A percentile compares a stretch with the other conserved stretches of the same genome.
Evolutionary conservation across 805 yeast genomes (phyloP).

Genomic region (Ogataea saltuana): DNA sequence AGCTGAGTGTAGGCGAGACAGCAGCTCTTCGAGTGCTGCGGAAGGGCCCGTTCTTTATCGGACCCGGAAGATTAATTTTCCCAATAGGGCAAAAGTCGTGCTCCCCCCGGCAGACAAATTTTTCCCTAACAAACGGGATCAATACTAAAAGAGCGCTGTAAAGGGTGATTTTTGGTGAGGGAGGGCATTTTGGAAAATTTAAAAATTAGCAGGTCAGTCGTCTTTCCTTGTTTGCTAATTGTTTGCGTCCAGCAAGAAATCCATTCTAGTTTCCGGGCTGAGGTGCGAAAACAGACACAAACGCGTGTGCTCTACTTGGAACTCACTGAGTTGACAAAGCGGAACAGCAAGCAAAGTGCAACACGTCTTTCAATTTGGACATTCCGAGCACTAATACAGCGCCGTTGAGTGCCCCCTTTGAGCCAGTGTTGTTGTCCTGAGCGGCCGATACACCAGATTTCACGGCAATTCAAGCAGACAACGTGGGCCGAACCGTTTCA

Average conservation of each 20-base stretch:
- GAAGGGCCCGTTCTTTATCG: not conserved
- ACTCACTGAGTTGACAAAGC: too few species aligned
- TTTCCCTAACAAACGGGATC: conserved; percentile 14
- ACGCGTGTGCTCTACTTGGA: too few species aligned
- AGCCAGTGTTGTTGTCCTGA: too few species aligned
- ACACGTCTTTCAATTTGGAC: too few species aligned
- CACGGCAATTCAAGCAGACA: not conserved
- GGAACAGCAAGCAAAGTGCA: too few species aligned
- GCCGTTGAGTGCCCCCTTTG: too few species aligned
- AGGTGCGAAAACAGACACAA: too few species aligned
- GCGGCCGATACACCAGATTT: too few species aligned
- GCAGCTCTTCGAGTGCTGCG: not conserved
- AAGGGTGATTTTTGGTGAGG: conserved; percentile 8
- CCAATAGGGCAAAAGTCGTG: conserved; percentile 19
- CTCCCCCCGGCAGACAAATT: conserved; percentile 6
- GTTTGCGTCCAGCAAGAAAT: too few species aligned
- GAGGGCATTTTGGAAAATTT: conserved; percentile 1
- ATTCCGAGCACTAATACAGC: too few species aligned
- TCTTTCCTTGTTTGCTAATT: not conserved
- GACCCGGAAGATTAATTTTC: conserved; percentile 15
- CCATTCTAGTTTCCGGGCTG: too few species aligned
- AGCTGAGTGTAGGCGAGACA: not conserved
- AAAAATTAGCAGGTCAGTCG: conserved; percentile 2
- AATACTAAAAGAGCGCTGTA: conserved; percentile 4
- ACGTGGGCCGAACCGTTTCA: not conserved